A percentile compares a stretch with the other conserved stretches of the same genome.
Evolutionary conservation across 108 stramenopile genomes (phyloP).

Genomic region (Halocafeteria seosinensis): DNA sequence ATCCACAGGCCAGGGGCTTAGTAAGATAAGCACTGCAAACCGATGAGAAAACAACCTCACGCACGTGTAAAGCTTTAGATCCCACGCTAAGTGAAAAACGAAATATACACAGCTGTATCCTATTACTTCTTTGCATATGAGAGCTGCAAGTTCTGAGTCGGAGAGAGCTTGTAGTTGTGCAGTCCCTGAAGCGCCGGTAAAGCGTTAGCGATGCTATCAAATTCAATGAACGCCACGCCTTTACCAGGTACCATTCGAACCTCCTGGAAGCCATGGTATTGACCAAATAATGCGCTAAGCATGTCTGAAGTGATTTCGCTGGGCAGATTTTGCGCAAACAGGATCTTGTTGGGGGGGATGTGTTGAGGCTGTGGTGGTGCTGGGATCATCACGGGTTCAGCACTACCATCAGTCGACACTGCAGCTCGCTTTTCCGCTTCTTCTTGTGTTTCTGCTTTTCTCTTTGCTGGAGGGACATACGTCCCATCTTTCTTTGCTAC

Average conservation of each 20-base stretch:
- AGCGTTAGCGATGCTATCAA: neutral
- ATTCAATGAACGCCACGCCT: slow-evolving; percentile 60
- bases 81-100: too few relatives aligned
- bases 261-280: slow-evolving; percentile 66
- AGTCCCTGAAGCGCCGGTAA: neutral
- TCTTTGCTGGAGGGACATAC: slow-evolving; percentile 33
- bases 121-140: neutral
- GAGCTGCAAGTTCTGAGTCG: neutral
- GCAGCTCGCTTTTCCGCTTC: neutral
- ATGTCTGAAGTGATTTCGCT: slow-evolving; percentile 37
- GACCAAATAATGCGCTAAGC: slow-evolving; percentile 68
- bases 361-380: neutral
- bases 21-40: too few relatives aligned
- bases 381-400: neutral
- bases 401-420: neutral
- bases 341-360: slow-evolving; percentile 42
- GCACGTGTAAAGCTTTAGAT: too few relatives aligned
- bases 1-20: too few relatives aligned
- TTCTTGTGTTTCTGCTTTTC: slow-evolving; percentile 23
- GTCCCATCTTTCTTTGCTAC: slow-evolving; percentile 65
- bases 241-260: slow-evolving; percentile 46
- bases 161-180: neutral
- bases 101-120: too few relatives aligned
- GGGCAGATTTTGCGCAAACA: slow-evolving; percentile 65
- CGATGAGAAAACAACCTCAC: too few relatives aligned